A percentile compares a stretch with the other conserved stretches of the same genome.
phyloP scores from a whole-genome alignment of 805 yeast species.

The Novakomyces olei region DNA sequence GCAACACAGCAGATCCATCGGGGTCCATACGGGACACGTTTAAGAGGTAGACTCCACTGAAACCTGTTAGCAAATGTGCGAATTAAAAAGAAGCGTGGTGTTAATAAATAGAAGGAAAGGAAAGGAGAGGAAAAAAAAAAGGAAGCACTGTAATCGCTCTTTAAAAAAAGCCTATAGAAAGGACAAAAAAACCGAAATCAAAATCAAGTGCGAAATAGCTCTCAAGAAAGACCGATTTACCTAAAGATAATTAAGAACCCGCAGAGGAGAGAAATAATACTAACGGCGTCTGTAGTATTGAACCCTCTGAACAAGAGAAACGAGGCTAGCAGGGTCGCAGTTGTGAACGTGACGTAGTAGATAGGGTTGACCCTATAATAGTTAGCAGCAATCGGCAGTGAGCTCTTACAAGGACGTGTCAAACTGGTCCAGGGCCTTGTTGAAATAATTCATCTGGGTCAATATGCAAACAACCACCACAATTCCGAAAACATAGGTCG shows the following conservation, averaged over 20 bases:
- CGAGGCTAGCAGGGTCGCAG: constrained; percentile 67
- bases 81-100: too few species aligned
- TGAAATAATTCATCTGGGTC: constrained; percentile 85
- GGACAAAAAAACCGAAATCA: too few species aligned
- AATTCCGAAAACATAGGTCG: constrained; percentile 58
- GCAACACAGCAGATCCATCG: too few species aligned
- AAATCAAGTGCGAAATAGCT: too few species aligned
- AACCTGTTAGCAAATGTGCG: constrained; percentile 68
- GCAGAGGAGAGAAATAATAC: constrained; percentile 56
- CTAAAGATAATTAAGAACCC: constrained; percentile 77
- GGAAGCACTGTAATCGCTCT: too few species aligned
- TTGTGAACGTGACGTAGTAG: constrained; percentile 77
- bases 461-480: constrained; percentile 64
- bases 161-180: too few species aligned
- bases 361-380: constrained; percentile 44
- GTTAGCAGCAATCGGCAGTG: not conserved
- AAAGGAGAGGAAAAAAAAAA: too few species aligned
- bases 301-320: constrained; percentile 71
- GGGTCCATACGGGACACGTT: constrained; percentile 42
- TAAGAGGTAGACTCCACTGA: constrained; percentile 65
- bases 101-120: constrained; percentile 5
- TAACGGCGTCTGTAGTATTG: constrained; percentile 59
- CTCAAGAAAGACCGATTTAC: too few species aligned
- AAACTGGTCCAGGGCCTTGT: constrained; percentile 71
- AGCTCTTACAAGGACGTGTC: constrained; percentile 45